These are phyloP conservation scores for Leptomonas seymouri DNA, from an alignment of 208 protist genomes.

Conservation along the genomic window DNA sequence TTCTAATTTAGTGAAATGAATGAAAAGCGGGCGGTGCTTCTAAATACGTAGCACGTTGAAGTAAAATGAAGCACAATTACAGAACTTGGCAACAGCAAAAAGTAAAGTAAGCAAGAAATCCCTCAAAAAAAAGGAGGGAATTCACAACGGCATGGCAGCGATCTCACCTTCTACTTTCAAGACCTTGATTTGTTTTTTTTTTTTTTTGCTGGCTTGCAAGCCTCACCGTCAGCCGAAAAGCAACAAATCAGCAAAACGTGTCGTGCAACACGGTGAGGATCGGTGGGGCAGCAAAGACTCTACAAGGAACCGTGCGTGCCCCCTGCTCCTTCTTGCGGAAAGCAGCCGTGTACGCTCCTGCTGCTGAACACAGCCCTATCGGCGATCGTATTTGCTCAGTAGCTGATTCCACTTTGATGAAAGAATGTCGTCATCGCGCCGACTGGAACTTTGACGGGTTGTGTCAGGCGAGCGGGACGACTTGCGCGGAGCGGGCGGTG, in stretches of 20 bases:
- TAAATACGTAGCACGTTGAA: not conserved
- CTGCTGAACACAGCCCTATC: not conserved
- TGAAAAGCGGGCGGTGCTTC: not conserved
- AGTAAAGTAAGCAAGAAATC: not conserved
- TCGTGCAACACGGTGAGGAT: no score
- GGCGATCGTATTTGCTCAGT: not conserved
- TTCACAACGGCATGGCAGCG: no score
- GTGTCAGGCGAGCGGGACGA: no score
- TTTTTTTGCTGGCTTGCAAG: not conserved
- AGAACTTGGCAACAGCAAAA: not conserved
- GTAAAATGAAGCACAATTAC: not conserved
- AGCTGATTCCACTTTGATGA: conserved; percentile 28
- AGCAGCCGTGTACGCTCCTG: not conserved
- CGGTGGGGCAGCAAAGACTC: no score
- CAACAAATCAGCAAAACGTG: not conserved
- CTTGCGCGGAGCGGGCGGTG: not conserved
- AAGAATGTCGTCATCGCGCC: not conserved
- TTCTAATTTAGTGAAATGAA: conserved; percentile 1
- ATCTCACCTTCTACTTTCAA: not conserved
- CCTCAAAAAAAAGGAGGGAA: no score
- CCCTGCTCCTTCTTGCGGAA: no score
- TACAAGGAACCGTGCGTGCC: no score
- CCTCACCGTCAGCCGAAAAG: not conserved
- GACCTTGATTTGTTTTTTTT: not conserved
- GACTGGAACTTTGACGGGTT: not conserved